A percentile compares a stretch with the other conserved stretches of the same genome.
Evolutionary conservation across 768 basidiomycete genomes (phyloP).

Genomic region (Galerina sulciceps): DNA sequence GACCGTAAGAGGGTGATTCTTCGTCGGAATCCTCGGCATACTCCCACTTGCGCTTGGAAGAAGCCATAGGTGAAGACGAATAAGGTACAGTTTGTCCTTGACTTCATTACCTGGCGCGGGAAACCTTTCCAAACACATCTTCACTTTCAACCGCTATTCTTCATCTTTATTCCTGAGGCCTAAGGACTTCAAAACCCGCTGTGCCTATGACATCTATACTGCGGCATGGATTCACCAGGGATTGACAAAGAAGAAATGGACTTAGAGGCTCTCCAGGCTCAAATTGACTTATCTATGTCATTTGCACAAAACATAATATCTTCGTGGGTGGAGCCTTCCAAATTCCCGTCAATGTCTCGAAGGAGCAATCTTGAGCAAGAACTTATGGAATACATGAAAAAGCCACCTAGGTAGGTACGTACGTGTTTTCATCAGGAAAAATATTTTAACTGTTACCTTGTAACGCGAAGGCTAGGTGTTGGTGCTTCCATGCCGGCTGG

Average conservation of each 20-base stretch:
- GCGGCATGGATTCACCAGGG: conserved; percentile 10
- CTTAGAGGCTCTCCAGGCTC: conserved; percentile 74
- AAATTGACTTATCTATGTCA: conserved; percentile 81
- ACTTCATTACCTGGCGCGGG: neutral
- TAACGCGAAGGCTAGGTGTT: conserved; percentile 65
- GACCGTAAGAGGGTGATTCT: conserved; percentile 65
- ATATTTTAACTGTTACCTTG: conserved; percentile 5
- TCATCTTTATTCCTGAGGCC: neutral
- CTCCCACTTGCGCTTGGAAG: conserved; percentile 60
- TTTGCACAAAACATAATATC: conserved; percentile 73
- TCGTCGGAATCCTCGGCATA: conserved; percentile 57
- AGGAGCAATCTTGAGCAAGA: conserved; percentile 51
- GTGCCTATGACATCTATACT: neutral
- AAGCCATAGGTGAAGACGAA: conserved; percentile 22
- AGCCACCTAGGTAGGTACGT: conserved; percentile 72
- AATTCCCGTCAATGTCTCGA: conserved; percentile 37
- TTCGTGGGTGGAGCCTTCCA: conserved; percentile 75
- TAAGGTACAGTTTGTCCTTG: conserved; percentile 7
- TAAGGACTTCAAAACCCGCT: neutral
- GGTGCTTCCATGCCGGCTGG: conserved; percentile 64
- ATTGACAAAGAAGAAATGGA: conserved; percentile 63
- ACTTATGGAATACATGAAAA: conserved; percentile 68
- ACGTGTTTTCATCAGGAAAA: conserved; percentile 9
- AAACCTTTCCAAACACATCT: conserved; percentile 6
- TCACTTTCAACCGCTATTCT: neutral